phyloP scores from a whole-genome alignment of 106 monocot genomes.

The Dendrobium huoshanense region DNA sequence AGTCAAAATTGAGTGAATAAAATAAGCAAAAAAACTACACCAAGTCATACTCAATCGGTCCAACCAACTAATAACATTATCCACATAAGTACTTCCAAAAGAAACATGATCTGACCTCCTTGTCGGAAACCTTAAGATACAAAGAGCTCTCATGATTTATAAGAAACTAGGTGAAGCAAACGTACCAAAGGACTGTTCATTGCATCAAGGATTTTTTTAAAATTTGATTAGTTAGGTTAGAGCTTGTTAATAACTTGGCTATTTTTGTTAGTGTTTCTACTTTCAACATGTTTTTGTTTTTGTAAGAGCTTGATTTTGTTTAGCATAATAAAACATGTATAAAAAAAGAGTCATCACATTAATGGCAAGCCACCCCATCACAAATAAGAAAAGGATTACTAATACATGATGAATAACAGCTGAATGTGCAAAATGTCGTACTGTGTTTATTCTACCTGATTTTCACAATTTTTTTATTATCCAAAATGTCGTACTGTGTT shows the following conservation, averaged over 20 bases:
- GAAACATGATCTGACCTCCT: not conserved
- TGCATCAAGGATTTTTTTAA: not conserved
- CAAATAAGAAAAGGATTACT: not conserved
- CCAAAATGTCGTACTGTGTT: not conserved
- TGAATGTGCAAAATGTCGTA: not conserved
- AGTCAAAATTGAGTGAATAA: too few species aligned
- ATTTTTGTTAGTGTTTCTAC: not conserved
- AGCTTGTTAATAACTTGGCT: not conserved
- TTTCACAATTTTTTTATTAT: not conserved
- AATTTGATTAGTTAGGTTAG: not conserved
- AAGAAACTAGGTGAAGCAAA: too few species aligned
- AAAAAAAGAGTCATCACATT: not conserved
- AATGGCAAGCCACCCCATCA: not conserved
- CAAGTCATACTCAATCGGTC: too few species aligned
- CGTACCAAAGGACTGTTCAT: too few species aligned
- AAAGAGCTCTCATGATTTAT: not conserved
- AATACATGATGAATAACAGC: not conserved
- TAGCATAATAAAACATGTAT: too few species aligned
- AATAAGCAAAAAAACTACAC: too few species aligned
- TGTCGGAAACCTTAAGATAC: not conserved
- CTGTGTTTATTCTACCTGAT: not conserved
- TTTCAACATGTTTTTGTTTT: not conserved
- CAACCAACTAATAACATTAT: not conserved
- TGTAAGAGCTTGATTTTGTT: not conserved
- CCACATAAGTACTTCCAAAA: not conserved